These are phyloP conservation scores for Marchantia paleacea DNA, from an alignment of 225 moss, liverwort and hornwort genomes.

Conservation along the genomic window DNA sequence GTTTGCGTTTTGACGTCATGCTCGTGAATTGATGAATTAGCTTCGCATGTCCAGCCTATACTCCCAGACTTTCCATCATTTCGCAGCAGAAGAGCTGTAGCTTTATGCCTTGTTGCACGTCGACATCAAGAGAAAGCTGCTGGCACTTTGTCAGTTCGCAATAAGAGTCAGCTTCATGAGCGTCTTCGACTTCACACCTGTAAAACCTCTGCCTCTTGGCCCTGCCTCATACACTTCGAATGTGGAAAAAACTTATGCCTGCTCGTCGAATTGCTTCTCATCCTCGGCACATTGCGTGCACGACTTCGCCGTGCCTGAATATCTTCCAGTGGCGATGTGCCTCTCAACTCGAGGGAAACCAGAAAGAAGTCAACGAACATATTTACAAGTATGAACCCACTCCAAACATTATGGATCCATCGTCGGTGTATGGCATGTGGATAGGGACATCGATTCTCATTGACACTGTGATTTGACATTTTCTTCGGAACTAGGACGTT, in stretches of 20 bases:
- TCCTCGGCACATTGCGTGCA: not conserved
- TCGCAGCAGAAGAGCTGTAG: not conserved
- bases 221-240: too few species aligned
- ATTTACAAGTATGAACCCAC: too few species aligned
- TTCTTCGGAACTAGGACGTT: too few species aligned
- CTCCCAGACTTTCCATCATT: not conserved
- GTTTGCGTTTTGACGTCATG: not conserved
- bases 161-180: not conserved
- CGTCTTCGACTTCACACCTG: too few species aligned
- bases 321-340: not conserved
- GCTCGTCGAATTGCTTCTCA: not conserved
- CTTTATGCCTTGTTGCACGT: not conserved
- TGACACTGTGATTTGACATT: too few species aligned
- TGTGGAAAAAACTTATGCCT: not conserved
- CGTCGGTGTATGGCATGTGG: too few species aligned
- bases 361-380: too few species aligned
- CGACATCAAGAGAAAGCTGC: not conserved
- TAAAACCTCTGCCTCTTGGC: too few species aligned
- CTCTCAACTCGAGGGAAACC: not conserved
- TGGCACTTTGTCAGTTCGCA: not conserved
- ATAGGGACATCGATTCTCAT: too few species aligned
- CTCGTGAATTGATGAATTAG: not conserved
- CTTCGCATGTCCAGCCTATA: not conserved
- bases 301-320: not conserved
- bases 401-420: too few species aligned